Percentiles rank a stretch among this genome's conserved stretches.
These are phyloP conservation scores for Scedosporium minutisporum DNA, from an alignment of 2,329 filamentous ascomycete species.

Conservation along the genomic window DNA sequence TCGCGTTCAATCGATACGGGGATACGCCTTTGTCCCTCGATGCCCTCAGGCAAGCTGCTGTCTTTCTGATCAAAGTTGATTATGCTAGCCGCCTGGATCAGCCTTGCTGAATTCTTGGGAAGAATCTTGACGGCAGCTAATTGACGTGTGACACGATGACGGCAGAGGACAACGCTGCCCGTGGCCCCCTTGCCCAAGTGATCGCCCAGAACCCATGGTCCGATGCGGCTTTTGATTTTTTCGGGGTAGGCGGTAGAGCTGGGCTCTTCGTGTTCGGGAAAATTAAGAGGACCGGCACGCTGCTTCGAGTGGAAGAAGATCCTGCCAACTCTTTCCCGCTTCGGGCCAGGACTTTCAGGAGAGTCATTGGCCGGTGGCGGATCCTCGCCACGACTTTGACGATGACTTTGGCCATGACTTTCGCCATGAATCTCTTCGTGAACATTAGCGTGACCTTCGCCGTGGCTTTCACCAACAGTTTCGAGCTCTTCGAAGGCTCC, in stretches of 20 bases:
- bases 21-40: conserved; percentile 58
- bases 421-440: not conserved
- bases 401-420: not conserved
- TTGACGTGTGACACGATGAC: conserved; percentile 69
- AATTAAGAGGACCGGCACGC: not conserved
- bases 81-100: conserved; percentile 78
- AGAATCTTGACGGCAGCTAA: conserved; percentile 93
- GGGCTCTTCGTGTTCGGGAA: not conserved
- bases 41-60: conserved; percentile 41
- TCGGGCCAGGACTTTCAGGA: not conserved
- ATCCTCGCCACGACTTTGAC: not conserved
- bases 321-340: not conserved
- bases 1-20: conserved; percentile 88
- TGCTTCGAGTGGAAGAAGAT: not conserved
- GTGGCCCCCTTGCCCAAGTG: conserved; percentile 86
- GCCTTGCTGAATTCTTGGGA: conserved; percentile 67
- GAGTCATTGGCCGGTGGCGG: not conserved
- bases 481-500: not conserved
- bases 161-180: conserved; percentile 75
- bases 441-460: not conserved
- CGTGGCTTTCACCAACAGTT: not conserved
- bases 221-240: conserved; percentile 64
- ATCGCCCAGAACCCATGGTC: conserved; percentile 86
- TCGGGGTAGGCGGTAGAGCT: conserved; percentile 17
- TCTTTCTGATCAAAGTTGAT: conserved; percentile 71